A percentile compares a stretch with the other conserved stretches of the same genome.
phyloP scores from a whole-genome alignment of 1,139 yeast species.

The Candida anutae region DNA sequence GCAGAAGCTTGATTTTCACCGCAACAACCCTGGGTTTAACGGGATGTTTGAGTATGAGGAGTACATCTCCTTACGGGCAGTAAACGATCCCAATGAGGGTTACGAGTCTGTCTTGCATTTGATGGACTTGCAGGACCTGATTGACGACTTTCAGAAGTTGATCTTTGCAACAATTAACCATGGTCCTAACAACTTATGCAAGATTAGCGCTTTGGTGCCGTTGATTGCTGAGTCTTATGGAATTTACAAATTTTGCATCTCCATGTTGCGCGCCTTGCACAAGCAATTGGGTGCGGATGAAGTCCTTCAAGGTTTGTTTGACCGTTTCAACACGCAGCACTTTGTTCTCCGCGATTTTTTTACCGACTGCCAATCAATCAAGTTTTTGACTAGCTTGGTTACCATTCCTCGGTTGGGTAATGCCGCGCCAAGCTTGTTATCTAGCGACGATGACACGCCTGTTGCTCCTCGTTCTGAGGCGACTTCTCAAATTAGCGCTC shows the following conservation, averaged over 20 bases:
- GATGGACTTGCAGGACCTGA: conserved; percentile 78
- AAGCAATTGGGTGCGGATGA: conserved; percentile 72
- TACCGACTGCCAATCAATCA: conserved; percentile 83
- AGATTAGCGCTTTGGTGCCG: conserved; percentile 83
- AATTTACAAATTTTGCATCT: conserved; percentile 78
- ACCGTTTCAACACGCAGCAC: conserved; percentile 75
- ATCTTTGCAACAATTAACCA: conserved; percentile 68
- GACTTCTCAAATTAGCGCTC: conserved; percentile 17
- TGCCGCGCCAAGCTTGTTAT: conserved; percentile 59
- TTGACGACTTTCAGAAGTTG: conserved; percentile 72
- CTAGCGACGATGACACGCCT: conserved; percentile 27
- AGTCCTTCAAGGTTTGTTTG: conserved; percentile 66
- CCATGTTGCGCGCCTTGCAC: conserved; percentile 87
- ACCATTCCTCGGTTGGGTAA: conserved; percentile 76
- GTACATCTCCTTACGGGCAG: conserved; percentile 78
- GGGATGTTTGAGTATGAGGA: conserved; percentile 97
- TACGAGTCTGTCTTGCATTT: conserved; percentile 82
- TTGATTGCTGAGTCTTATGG: conserved; percentile 92
- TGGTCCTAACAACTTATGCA: conserved; percentile 67
- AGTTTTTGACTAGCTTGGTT: conserved; percentile 74
- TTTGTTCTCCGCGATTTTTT: conserved; percentile 74
- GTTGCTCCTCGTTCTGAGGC: conserved; percentile 16
- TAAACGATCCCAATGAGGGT: conserved; percentile 93
- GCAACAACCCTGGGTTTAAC: conserved; percentile 79
- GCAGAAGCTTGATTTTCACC: conserved; percentile 75